A percentile compares a stretch with the other conserved stretches of the same genome.
These are phyloP conservation scores for Diaporthe velutina DNA, from an alignment of 2,329 filamentous ascomycete genomes.

Conservation along the genomic window DNA sequence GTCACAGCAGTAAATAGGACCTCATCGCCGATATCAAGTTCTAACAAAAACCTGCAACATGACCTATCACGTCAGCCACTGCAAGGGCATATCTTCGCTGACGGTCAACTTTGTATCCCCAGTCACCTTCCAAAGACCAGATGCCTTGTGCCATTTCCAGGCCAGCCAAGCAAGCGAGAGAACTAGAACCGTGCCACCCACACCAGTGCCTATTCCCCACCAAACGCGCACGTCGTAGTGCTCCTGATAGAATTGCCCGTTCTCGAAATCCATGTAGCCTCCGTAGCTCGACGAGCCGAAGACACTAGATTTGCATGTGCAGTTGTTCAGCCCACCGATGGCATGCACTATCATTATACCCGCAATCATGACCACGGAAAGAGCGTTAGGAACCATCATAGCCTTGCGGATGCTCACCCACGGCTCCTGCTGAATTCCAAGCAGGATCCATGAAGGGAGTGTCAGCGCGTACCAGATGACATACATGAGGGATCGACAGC, in stretches of 20 bases:
- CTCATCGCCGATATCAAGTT: background rate
- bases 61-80: slow-evolving; percentile 2
- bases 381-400: slow-evolving; percentile 13
- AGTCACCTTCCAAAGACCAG: background rate
- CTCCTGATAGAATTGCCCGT: slow-evolving; percentile 11
- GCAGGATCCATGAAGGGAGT: background rate
- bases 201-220: background rate
- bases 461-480: slow-evolving; percentile 14
- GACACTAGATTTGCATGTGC: slow-evolving; percentile 18
- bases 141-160: slow-evolving; percentile 22
- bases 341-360: slow-evolving; percentile 11
- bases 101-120: slow-evolving; percentile 15
- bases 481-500: slow-evolving; percentile 1
- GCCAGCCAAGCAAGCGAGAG: slow-evolving; percentile 12
- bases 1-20: background rate
- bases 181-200: background rate
- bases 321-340: slow-evolving; percentile 5
- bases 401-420: slow-evolving; percentile 8
- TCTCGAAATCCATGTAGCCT: slow-evolving; percentile 11
- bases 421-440: background rate
- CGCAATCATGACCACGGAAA: slow-evolving; percentile 3
- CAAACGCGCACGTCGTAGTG: background rate
- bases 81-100: background rate
- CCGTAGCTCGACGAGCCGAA: slow-evolving; percentile 2
- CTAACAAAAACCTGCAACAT: background rate